Base-by-base conservation (phyloP, 148 eudicot genomes). In the Heliamphora exappendiculata region DNA sequence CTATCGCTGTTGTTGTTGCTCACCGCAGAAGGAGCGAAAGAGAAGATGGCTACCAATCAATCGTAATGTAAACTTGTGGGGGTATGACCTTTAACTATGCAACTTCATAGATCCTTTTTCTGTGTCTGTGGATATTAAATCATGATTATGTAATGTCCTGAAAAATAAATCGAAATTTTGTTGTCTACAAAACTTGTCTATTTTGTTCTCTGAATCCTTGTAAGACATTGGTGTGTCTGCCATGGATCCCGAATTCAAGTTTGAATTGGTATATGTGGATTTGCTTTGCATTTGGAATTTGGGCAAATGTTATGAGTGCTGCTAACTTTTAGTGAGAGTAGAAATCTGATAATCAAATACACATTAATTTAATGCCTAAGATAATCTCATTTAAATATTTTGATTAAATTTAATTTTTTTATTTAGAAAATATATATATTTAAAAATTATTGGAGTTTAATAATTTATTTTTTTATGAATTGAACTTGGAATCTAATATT, bases 11-110 rank as follows among this genome's bases (percentile, higher is more conserved):
- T 29, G 73, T 57, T 50, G 28, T 78, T 55, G 72, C 75, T 45
- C 41, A 63, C 24, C 77, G 81, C 20, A 64, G 70, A 41, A 78
- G 75, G 63, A 82, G 41, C 9, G 76, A 64, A 67, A 74, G 62
- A 19, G 85, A 70, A 74, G 87, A 79, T 53, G 88, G 82, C 14
- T 85, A 88, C 72, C 58, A 79, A 49, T 75, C 82, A 5, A 85
- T 88, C 10, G 37, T 63, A 3, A 62, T 54, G 68, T 83, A 73
- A 81, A 50, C 77, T 47, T 12, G 19, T 36, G 39, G 0, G 14
- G 0, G 8, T n/a, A 13, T 3, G 50, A 26, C 53, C 42, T 42
- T 42, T 5, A 8, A 28, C 17, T 44, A 9, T 19, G 41, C 17
- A 10, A 42, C 67, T 54, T 59, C 14, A 11, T 29, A 7, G 13